Evolutionary conservation across 768 basidiomycete species (phyloP).

Genomic region (Lactarius sanguifluus): DNA sequence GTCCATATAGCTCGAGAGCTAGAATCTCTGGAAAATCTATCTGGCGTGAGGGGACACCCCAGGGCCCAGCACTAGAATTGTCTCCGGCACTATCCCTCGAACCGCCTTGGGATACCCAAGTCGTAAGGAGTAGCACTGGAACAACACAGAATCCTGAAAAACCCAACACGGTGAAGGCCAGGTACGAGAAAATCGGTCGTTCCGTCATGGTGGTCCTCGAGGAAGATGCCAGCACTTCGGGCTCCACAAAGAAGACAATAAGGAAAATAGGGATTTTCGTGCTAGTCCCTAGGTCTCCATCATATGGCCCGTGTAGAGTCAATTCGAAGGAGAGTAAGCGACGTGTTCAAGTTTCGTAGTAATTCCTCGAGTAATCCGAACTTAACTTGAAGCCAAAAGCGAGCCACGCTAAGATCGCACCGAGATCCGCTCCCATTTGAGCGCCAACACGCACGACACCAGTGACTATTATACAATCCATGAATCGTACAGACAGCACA

Average conservation of each 20-base stretch:
- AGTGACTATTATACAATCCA: neutral
- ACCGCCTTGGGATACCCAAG: conserved; percentile 64
- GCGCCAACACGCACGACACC: neutral
- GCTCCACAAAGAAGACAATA: conserved; percentile 69
- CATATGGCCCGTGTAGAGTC: conserved; percentile 42
- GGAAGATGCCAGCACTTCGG: conserved; percentile 31
- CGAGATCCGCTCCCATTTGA: neutral
- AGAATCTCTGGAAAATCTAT: neutral
- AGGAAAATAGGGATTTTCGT: conserved; percentile 74
- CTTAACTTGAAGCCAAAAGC: neutral
- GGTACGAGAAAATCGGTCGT: neutral
- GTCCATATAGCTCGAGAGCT: neutral
- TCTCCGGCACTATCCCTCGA: conserved; percentile 70
- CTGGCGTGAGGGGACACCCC: conserved; percentile 62
- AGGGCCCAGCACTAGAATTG: conserved; percentile 47
- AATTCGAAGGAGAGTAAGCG: conserved; percentile 21
- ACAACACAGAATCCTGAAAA: conserved; percentile 70
- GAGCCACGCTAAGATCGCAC: neutral
- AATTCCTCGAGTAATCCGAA: neutral
- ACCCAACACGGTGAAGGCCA: conserved; percentile 37
- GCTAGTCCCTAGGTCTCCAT: conserved; percentile 60
- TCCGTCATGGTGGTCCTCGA: neutral
- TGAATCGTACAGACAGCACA: neutral
- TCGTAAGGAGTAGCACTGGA: conserved; percentile 60
- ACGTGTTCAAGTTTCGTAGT: neutral